Percentiles rank a stretch among this genome's conserved stretches.
These are phyloP conservation scores for Acanthamoeba royreba DNA, from an alignment of 208 protist species.

Conservation along the genomic window DNA sequence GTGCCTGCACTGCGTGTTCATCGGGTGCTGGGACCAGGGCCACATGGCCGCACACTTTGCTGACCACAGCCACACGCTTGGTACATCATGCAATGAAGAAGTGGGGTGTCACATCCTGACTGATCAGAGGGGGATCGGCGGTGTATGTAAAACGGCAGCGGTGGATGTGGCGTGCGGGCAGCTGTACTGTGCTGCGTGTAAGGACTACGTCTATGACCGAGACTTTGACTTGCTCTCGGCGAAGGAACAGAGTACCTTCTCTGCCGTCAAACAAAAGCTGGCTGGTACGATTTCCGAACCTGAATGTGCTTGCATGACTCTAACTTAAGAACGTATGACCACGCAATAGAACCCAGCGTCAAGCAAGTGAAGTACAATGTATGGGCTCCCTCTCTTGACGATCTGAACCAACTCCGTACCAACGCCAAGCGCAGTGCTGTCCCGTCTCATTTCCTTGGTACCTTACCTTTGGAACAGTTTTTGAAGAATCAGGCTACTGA, in stretches of 20 bases:
- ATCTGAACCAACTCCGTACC: not conserved
- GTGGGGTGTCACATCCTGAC: too few species aligned
- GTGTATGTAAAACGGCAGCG: too few species aligned
- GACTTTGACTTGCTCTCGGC: conserved; percentile 37
- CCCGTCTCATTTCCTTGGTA: not conserved
- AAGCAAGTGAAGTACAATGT: conserved; percentile 45
- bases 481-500: too few species aligned
- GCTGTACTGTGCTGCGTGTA: conserved; percentile 61
- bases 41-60: conserved; percentile 57
- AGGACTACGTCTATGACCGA: conserved; percentile 69
- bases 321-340: too few species aligned
- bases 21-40: conserved; percentile 48
- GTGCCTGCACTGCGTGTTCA: conserved; percentile 66
- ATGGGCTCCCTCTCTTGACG: conserved; percentile 52
- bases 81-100: not conserved
- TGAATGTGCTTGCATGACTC: too few species aligned
- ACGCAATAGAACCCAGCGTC: not conserved
- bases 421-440: not conserved
- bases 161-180: conserved; percentile 42
- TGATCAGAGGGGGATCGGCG: too few species aligned
- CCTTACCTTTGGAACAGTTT: too few species aligned
- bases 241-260: not conserved
- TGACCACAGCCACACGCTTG: not conserved
- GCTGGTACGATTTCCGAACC: not conserved
- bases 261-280: not conserved